Evolutionary conservation across 2,329 filamentous ascomycete genomes (phyloP), one percentile per base, ranked within the genome.

Genomic region (Ilyonectria robusta): DNA sequence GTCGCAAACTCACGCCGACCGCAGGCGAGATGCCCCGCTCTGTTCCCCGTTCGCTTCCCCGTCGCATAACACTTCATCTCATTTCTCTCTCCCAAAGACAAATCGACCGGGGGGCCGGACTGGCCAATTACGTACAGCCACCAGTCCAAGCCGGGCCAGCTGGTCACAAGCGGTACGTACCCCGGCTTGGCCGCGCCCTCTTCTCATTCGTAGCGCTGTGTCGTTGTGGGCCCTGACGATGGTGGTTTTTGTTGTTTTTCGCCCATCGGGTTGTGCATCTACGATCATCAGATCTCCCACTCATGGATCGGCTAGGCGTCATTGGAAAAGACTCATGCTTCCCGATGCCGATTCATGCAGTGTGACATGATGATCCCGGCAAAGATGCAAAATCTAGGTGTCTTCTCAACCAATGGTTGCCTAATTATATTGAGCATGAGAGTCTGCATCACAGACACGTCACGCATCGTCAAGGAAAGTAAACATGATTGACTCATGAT

Each of bases 11-110:
- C 59, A 55, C 55, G 19, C 17, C 35, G 57, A 47, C 55, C 23
- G n/a, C 13, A 13, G 26, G 19, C 47, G 29, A 33, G 13, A 48
- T 42, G 48, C 9, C 47, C 47, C 47, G 15, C 47, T 50, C 13
- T 11, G 6, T 31, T 29, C 26, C 47, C 47, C 15, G n/a, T 17
- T 59, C n/a, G 47, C 48, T 58, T 44, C 21, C 51, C n/a, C 56
- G 57, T 59, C 62, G 71, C 71, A 73, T 72, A 51, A 68, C 60
- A 46, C 60, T 66, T 66, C 63, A 73, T 72, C 69, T 72, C 69
- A 72, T 72, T 72, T 72, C 70, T 59, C 68, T 65, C 46, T 29
- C 17, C 26, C 33, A 17, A 31, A 17, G n/a, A 51, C 17, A 8
- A 33, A 3, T 23, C 31, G 56, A 59, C 71, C 64, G 46, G 71